Evolutionary conservation across 305 asterid genomes (phyloP), one percentile per base, ranked within the genome.

Genomic region (Fraxinus paxiana): DNA sequence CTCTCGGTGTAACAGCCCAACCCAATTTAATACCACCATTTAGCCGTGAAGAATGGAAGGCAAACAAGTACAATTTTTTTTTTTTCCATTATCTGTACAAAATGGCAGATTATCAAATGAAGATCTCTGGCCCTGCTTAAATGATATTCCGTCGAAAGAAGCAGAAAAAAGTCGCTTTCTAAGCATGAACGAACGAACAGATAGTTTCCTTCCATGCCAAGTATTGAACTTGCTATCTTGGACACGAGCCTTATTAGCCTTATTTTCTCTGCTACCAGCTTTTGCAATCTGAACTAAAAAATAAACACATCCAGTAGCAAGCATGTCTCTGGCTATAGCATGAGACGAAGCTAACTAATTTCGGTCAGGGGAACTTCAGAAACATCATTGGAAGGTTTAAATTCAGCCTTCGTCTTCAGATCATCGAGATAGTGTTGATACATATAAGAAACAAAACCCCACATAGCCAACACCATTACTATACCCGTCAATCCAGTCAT

Each of bases 341-440:
- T 41, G 48, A 41, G 48, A 41, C 2, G 48, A 0, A 41, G 48
- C 15, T 41, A 41, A 41, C 43, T 82, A 70, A 61, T 82, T 75
- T 79, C 84, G 72, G 81, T 22, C 2, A 83, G 81, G 67, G 9
- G 30, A 56, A 56, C 67, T 18, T 56, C 67, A 18, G 67, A 56
- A 56, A 6, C 28, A 18, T 56, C 37, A 26, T 28, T 10, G 6
- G 73, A 26, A 10, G 2, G 43, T 35, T 38, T 28, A 1, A 7
- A 20, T 17, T 56, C 70, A 7, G 69, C 80, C 77, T 81, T 70
- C 7, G 73, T 15, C 82, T 78, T 73, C 77, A 75, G 30, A 38
- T 81, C 82, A 78, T 86, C 87, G 70, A 86, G 82, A 75, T 86
- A 83, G 20, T 78, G 74, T 75, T 86, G 88, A 51, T 86, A 83